Evolutionary conservation across 2,329 filamentous ascomycete species (phyloP).

Genomic region (Neophaeococcomyces aloes): DNA sequence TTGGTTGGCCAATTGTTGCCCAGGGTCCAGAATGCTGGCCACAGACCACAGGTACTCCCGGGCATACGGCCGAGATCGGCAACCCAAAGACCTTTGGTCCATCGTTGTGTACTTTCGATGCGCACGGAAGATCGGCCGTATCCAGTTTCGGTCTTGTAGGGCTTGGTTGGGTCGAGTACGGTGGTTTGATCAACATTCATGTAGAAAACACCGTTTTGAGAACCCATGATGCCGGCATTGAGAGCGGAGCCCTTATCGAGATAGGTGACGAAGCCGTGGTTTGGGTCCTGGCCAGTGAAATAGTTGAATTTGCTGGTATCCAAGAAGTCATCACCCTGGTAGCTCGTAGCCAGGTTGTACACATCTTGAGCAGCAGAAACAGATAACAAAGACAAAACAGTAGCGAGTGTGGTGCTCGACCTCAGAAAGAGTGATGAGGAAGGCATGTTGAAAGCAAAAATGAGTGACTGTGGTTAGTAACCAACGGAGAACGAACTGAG

Average conservation of each 20-base stretch:
- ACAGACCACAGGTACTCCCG: constrained; percentile 37
- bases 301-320: constrained; percentile 38
- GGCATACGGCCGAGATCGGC: constrained; percentile 41
- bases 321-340: constrained; percentile 39
- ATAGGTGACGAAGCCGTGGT: constrained; percentile 38
- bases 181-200: no score
- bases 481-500: no score
- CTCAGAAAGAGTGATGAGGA: constrained; percentile 23
- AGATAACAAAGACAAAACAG: constrained; percentile 18
- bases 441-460: constrained; percentile 11
- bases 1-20: constrained; percentile 34
- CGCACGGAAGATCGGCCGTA: constrained; percentile 34
- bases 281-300: constrained; percentile 36
- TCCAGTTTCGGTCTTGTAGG: constrained; percentile 34
- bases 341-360: constrained; percentile 32
- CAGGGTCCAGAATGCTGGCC: constrained; percentile 35
- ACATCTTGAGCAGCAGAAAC: constrained; percentile 13
- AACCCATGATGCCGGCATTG: no score
- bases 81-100: constrained; percentile 37
- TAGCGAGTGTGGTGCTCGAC: constrained; percentile 22
- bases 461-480: no score
- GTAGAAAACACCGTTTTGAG: no score
- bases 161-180: no score
- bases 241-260: constrained; percentile 21
- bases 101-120: constrained; percentile 34